Base-by-base conservation (phyloP, 1,284 basidiomycete genomes). In the Fomitopsis schrenkii region DNA sequence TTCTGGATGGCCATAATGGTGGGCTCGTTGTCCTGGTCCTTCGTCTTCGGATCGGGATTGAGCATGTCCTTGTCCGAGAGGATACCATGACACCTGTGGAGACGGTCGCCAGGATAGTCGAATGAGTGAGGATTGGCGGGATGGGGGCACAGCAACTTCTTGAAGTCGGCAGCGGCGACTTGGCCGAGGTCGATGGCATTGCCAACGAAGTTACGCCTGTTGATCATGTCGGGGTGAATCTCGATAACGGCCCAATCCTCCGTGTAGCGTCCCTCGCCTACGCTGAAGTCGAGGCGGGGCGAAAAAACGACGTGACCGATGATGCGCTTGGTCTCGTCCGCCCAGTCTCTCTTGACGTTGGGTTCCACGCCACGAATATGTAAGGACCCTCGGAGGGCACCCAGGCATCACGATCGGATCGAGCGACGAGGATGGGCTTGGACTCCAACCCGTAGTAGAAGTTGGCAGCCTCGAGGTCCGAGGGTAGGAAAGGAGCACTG, bases 211-310 rank as follows among this genome's bases (percentile, higher is more conserved):
- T 64, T 68, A 15, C 15, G 28, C 62, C 8, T 53, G 61, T 63
- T 59, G 60, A 78, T 62, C 68, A 71, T 77, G 64, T 62, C 8
- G 4, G 8, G 30, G 65, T 73, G 62, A 22, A 77, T 63, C 64
- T 74, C 58, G 67, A 80, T 62, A 42, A 79, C 60, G 5, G 66
- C 77, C 62, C 64, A 75, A 57, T 78, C 73, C n/a, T 73, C 68
- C 17, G 71, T 75, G 56, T 65, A 76, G 0, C 65, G 41, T 3
- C 72, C 65, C 28, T 63, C 48, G 52, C 62, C 65, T 58, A 33
- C 28, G 60, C 45, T 38, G 62, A 70, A 9, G 55, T 50, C 40
- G 63, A 78, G 69, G 66, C 71, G 67, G 41, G 66, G 66, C 10
- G 73, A 67, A 48, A 64, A 60, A 62, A 67, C 15, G 60, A 76